Conservation (phyloP, 345 rosid species). For the Eucalyptus sp. region DNA sequence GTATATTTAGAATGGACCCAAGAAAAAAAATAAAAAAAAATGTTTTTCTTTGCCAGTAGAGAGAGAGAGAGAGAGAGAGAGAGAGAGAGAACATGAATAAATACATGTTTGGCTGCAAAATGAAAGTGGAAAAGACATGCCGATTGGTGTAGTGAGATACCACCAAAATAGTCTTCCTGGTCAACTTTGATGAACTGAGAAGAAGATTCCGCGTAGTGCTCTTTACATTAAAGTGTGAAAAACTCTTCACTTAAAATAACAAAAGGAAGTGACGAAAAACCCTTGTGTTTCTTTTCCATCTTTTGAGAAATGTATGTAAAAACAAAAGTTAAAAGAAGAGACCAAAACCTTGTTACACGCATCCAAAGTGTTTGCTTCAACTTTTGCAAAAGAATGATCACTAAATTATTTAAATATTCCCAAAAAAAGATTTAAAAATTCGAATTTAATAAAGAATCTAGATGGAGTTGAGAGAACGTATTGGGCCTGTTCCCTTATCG, state of each 20-base stretch:
- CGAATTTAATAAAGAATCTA: not conserved
- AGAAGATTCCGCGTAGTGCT: not conserved
- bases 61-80: not conserved
- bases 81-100: not conserved
- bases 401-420: not conserved
- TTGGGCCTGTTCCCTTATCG: not conserved
- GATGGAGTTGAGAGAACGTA: not conserved
- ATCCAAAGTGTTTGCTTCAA: constrained; percentile 15
- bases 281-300: not conserved
- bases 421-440: not conserved
- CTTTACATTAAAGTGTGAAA: not conserved
- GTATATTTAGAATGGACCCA: not conserved
- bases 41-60: not conserved
- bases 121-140: not conserved
- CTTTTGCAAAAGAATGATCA: constrained; percentile 28
- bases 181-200: not conserved
- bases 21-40: not conserved
- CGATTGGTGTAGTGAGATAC: not conserved
- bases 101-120: not conserved
- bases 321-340: constrained; percentile 29
- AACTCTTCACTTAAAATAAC: not conserved
- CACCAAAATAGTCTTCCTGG: not conserved
- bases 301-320: not conserved
- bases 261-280: not conserved
- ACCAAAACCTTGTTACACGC: constrained; percentile 64